Conservation (phyloP, 768 basidiomycete genomes). For the Collybia nuda region DNA sequence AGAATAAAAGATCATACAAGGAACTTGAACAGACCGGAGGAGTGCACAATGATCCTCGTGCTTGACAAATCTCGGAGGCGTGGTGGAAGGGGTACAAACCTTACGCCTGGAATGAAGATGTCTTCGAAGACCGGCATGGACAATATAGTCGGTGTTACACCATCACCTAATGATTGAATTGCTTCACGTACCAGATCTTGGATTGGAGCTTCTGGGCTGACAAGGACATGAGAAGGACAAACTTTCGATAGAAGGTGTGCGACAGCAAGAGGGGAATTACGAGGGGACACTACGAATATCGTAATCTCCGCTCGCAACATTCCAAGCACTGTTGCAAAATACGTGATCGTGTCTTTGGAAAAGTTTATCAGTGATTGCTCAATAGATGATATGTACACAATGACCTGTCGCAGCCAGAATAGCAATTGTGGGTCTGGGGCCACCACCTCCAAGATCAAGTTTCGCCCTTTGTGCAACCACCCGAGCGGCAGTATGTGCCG, state of each 20-base stretch:
- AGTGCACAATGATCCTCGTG: conserved; percentile 18
- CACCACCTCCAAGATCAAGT: conserved; percentile 1
- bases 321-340: conserved; percentile 27
- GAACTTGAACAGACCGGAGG: conserved; percentile 17
- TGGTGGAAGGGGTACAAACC: conserved; percentile 7
- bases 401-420: conserved; percentile 12
- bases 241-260: conserved; percentile 34
- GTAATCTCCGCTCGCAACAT: conserved; percentile 33
- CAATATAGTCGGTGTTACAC: background rate
- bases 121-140: conserved; percentile 12
- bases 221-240: conserved; percentile 15
- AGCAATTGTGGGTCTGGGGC: conserved; percentile 5
- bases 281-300: conserved; percentile 29
- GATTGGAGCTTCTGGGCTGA: conserved; percentile 1
- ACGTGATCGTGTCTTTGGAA: conserved; percentile 28
- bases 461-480: conserved; percentile 1
- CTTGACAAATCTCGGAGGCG: conserved; percentile 3
- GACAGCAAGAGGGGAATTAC: conserved; percentile 40
- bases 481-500: conserved; percentile 8
- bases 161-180: background rate
- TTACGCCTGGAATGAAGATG: conserved; percentile 2
- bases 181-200: background rate
- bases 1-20: background rate
- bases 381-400: background rate
- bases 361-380: background rate